These are phyloP conservation scores for Venturia oleaginea DNA, from an alignment of 2,329 filamentous ascomycete species.

Conservation along the genomic window DNA sequence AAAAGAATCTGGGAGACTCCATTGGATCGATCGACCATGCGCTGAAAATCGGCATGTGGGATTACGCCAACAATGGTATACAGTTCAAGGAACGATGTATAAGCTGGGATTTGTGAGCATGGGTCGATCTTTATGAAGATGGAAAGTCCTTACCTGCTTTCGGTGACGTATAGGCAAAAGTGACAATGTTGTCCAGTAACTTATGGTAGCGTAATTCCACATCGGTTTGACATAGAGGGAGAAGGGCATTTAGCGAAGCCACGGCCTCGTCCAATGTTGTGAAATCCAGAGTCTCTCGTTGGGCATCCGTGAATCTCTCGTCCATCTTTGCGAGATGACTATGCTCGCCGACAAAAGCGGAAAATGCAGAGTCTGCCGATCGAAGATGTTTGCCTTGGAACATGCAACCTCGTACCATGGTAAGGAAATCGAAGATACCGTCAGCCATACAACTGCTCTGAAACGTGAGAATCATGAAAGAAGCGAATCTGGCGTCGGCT, in stretches of 20 bases:
- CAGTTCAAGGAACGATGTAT: constrained; percentile 33
- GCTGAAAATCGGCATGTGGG: constrained; percentile 32
- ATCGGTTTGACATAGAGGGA: constrained; percentile 22
- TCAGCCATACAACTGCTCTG: constrained; percentile 30
- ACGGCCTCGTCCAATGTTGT: constrained; percentile 25
- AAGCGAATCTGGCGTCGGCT: constrained; percentile 29
- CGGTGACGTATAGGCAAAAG: constrained; percentile 24
- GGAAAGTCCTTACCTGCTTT: constrained; percentile 17
- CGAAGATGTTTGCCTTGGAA: constrained; percentile 19
- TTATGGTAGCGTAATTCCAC: constrained; percentile 24
- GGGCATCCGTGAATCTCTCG: constrained; percentile 20
- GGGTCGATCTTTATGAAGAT: background rate
- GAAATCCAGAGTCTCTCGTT: constrained; percentile 19
- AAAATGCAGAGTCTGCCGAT: background rate
- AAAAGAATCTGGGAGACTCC: constrained; percentile 35
- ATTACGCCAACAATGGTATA: constrained; percentile 34
- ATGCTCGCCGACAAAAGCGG: background rate
- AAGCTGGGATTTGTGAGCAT: constrained; percentile 21
- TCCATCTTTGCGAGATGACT: constrained; percentile 26
- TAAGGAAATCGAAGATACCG: constrained; percentile 28
- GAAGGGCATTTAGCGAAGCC: constrained; percentile 22
- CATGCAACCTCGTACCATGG: constrained; percentile 30
- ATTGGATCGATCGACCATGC: constrained; percentile 36
- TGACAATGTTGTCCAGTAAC: constrained; percentile 21
- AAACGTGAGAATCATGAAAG: constrained; percentile 28